Evolutionary conservation across 768 basidiomycete genomes (phyloP), one percentile per base, ranked within the genome.

Genomic region (Termitomyces sp.): DNA sequence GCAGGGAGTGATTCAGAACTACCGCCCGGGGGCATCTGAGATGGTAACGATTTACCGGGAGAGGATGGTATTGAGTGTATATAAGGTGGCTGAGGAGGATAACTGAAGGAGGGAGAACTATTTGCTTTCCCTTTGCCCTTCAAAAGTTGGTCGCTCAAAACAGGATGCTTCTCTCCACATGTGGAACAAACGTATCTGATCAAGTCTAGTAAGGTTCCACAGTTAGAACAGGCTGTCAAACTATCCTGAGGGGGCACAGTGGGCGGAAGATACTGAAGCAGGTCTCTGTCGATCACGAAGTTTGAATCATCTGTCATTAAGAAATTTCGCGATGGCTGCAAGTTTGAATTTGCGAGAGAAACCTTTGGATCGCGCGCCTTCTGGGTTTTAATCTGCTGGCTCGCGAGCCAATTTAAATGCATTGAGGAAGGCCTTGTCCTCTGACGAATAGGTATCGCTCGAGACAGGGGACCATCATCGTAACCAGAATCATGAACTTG

Each of bases 141-240:
- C 44, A 69, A 64, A 58, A 51, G 66, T 24, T 53, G 62, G 58
- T 49, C 59, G 55, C 57, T 59, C 50, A 69, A 52, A 5, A 68
- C 65, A 6, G 88, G 82, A 47, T 78, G 71, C 68, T 86, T 91
- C 71, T 91, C 89, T 9, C 92, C 93, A 64, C 94, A 96, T 24
- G 86, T 88, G 4, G 87, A 80, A 66, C 95, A 98, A 14, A 95
- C 87, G 69, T 98, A 97, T 46, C 92, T 86, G 68, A 96, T 84
- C n/a, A 83, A 80, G 52, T 92, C 88, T 20, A 98, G 74, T 6
- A 85, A 65, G 0, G 78, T 69, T 14, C 88, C 88, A 63, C 95
- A 98, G 46, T 83, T 82, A 0, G 92, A 94, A 70, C 95, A 98
- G 49, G 84, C 82, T 1, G 93, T 92, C 18, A 90, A 80, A 46